Conservation (phyloP, 1,139 yeast species). For the Kodamaea arcana region DNA sequence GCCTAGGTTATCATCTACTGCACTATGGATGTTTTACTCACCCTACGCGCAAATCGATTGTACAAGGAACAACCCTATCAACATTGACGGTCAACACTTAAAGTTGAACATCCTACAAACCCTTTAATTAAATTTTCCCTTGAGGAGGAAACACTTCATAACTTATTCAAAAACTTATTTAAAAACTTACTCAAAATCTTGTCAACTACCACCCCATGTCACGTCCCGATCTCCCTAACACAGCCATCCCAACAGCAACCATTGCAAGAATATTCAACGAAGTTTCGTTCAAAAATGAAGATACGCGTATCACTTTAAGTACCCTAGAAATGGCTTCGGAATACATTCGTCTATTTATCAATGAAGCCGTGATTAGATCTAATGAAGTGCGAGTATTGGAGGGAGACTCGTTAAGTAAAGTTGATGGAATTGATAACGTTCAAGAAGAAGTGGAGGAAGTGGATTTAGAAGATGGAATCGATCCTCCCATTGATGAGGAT, state of each 20-base stretch:
- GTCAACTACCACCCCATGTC: too few relatives aligned
- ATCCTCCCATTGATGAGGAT: background rate
- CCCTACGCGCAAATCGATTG: too few relatives aligned
- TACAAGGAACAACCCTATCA: too few relatives aligned
- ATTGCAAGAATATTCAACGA: conserved; percentile 55
- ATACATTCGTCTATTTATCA: conserved; percentile 56
- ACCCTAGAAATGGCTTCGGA: conserved; percentile 51
- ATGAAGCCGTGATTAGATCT: conserved; percentile 61
- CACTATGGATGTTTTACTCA: too few relatives aligned
- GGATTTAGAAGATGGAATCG: conserved; percentile 16
- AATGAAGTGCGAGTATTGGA: conserved; percentile 47
- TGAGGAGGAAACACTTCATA: too few relatives aligned
- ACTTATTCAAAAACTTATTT: too few relatives aligned
- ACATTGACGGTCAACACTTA: too few relatives aligned
- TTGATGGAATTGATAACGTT: conserved; percentile 33
- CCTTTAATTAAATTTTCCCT: too few relatives aligned
- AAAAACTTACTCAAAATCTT: too few relatives aligned
- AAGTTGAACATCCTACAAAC: too few relatives aligned
- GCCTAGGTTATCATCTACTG: too few relatives aligned
- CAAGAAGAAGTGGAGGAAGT: conserved; percentile 15
- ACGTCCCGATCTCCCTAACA: too few relatives aligned
- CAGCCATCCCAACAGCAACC: conserved; percentile 34
- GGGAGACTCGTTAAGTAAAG: conserved; percentile 21
- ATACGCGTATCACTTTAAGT: conserved; percentile 48
- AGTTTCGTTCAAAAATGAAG: conserved; percentile 43